Base-by-base conservation (phyloP, 192 early-diverging fungal genomes). In the Thoreauomyces humboldtii region DNA sequence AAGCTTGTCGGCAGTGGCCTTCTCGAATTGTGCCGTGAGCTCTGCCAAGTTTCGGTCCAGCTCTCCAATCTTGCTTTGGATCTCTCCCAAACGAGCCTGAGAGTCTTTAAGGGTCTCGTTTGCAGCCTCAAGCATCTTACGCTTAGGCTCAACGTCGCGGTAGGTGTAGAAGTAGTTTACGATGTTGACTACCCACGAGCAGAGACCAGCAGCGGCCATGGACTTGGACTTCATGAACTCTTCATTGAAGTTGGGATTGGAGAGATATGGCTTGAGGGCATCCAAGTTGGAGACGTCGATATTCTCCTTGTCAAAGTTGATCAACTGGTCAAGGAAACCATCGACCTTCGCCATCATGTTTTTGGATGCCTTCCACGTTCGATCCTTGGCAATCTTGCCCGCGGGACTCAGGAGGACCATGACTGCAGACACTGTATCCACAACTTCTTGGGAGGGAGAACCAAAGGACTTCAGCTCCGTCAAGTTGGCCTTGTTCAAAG, bases 291-390 rank as follows among this genome's bases (percentile, higher is more conserved):
- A 72, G 24, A 17, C 27, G 65, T 86, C 83, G 51, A 86, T 86
- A 37, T 78, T 71, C 67, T 86, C 85, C 63, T 86, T 86, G 64
- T 86, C 81, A 61, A 86, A 86, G 31, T 67, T 81, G 53, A 85
- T 74, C 33, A 86, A 52, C 22, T 67, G 71, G 17, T 86, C 83
- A 51, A 86, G 67, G 74, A 86, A 86, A n/a, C 70, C 69, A 52
- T 86, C 85, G 15, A 86, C 85, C 64, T 86, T 86, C 14, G 85
- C 85, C 85, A 86, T 86, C 82, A 86, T 86, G 55, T 82, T 83
- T 59, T 86, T 86, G 25, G 68, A 72, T 1, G 85, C 85, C 69
- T 86, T 86, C 85, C 85, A 86, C 42, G 73, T 80, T 31, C 85
- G 52, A 51, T 86, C 83, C 61, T 86, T 86, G 12, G 85, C 72